phyloP scores from a whole-genome alignment of 805 yeast genomes.

The Candida chauliodis region DNA sequence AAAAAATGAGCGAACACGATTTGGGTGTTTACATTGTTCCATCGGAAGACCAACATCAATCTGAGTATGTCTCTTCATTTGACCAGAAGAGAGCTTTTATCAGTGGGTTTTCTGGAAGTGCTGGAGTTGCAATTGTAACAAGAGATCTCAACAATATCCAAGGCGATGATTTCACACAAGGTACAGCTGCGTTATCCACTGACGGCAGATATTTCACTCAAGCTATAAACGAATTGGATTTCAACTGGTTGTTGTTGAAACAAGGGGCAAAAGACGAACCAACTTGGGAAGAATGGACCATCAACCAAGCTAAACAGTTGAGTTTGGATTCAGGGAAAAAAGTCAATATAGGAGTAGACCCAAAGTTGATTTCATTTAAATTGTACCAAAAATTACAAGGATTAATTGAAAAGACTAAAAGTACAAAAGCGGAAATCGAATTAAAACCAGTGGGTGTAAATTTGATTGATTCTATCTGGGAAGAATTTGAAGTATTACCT shows the following conservation, averaged over 20 bases:
- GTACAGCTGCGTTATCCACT: constrained; percentile 52
- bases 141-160: constrained; percentile 51
- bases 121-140: constrained; percentile 58
- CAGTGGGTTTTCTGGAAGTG: constrained; percentile 58
- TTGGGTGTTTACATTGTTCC: constrained; percentile 57
- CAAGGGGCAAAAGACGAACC: constrained; percentile 50
- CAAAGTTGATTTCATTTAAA: constrained; percentile 41
- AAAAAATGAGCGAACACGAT: constrained; percentile 44
- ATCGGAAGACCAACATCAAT: constrained; percentile 62
- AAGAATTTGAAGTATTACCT: constrained; percentile 61
- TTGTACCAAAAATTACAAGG: constrained; percentile 29
- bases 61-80: constrained; percentile 52
- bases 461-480: constrained; percentile 76
- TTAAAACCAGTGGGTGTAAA: constrained; percentile 51
- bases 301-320: constrained; percentile 47
- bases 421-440: constrained; percentile 35
- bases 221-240: constrained; percentile 55
- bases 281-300: constrained; percentile 58
- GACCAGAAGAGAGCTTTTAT: constrained; percentile 58
- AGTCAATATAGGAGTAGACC: constrained; percentile 46
- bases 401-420: constrained; percentile 22
- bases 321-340: constrained; percentile 43
- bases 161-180: constrained; percentile 46
- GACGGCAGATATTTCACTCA: constrained; percentile 62
- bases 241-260: constrained; percentile 54